Evolutionary conservation across 371 early-diverging fungal genomes (phyloP).

Genomic region (Lichtheimia ramosa): DNA sequence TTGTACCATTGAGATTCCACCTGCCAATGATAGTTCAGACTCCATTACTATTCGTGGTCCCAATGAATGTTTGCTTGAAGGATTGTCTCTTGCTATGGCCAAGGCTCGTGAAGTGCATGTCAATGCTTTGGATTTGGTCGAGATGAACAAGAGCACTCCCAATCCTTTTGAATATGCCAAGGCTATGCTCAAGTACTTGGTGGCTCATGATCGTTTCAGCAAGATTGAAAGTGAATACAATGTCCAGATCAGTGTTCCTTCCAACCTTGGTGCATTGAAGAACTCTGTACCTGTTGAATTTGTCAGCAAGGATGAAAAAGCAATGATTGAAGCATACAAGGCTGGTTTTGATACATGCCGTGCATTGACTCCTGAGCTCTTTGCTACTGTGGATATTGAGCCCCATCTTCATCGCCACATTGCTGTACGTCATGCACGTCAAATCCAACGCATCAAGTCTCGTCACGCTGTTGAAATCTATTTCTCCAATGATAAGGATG

Average conservation of each 20-base stretch:
- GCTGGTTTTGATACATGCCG: constrained; percentile 30
- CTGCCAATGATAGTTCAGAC: constrained; percentile 66
- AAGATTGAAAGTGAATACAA: constrained; percentile 66
- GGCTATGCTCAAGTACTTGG: constrained; percentile 63
- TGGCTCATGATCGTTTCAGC: constrained; percentile 54
- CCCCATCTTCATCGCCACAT: constrained; percentile 80
- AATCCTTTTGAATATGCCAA: constrained; percentile 57
- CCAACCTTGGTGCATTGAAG: constrained; percentile 14
- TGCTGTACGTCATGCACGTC: constrained; percentile 77
- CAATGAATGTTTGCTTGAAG: constrained; percentile 62
- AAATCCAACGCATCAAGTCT: constrained; percentile 68
- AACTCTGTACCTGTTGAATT: constrained; percentile 58
- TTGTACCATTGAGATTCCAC: constrained; percentile 82
- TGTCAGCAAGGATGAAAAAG: constrained; percentile 56
- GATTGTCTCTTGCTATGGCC: constrained; percentile 74
- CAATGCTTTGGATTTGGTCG: constrained; percentile 51
- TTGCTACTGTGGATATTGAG: constrained; percentile 75
- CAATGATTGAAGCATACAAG: constrained; percentile 58
- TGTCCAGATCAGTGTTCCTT: constrained; percentile 60
- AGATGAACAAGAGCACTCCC: constrained; percentile 46
- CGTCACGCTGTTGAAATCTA: constrained; percentile 69
- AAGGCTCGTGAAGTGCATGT: constrained; percentile 72
- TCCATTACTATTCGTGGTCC: constrained; percentile 83
- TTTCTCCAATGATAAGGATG: constrained; percentile 64
- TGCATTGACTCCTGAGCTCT: constrained; percentile 54